Conservation (phyloP, 768 basidiomycete species). For the Dioszegia aurantiaca region DNA sequence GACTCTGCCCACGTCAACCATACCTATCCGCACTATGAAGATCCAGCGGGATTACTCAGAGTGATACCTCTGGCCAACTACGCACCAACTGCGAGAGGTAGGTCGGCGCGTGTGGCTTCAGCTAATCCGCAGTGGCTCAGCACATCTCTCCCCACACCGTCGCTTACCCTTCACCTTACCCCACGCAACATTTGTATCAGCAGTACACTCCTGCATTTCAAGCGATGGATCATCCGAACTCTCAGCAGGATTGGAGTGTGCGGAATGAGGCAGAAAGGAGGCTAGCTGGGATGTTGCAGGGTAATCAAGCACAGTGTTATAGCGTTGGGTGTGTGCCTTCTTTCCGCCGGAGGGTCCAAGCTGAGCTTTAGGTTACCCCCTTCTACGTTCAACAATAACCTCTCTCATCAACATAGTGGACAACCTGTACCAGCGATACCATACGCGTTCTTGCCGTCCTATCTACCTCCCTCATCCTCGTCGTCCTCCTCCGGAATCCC, state of each 20-base stretch:
- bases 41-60: conserved; percentile 29
- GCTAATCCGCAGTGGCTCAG: conserved; percentile 27
- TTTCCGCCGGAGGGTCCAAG: not conserved
- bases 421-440: conserved; percentile 2
- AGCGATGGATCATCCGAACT: conserved; percentile 33
- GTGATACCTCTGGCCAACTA: conserved; percentile 46
- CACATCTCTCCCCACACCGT: conserved; percentile 38
- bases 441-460: conserved; percentile 21
- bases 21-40: not conserved
- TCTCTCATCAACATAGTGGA: not conserved
- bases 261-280: conserved; percentile 26
- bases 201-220: conserved; percentile 31
- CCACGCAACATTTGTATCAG: conserved; percentile 34
- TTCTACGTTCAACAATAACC: not conserved
- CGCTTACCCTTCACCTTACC: conserved; percentile 27
- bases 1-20: conserved; percentile 2
- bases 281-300: conserved; percentile 20
- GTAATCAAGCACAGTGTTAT: conserved; percentile 17
- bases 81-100: conserved; percentile 46
- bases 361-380: not conserved
- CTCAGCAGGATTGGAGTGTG: conserved; percentile 33
- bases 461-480: conserved; percentile 16
- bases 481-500: conserved; percentile 13
- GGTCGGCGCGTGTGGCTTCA: conserved; percentile 6
- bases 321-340: not conserved